A percentile compares a stretch with the other conserved stretches of the same genome.
These are phyloP conservation scores for Aspergillus udagawae DNA, from an alignment of 2,329 filamentous ascomycete genomes.

Conservation along the genomic window DNA sequence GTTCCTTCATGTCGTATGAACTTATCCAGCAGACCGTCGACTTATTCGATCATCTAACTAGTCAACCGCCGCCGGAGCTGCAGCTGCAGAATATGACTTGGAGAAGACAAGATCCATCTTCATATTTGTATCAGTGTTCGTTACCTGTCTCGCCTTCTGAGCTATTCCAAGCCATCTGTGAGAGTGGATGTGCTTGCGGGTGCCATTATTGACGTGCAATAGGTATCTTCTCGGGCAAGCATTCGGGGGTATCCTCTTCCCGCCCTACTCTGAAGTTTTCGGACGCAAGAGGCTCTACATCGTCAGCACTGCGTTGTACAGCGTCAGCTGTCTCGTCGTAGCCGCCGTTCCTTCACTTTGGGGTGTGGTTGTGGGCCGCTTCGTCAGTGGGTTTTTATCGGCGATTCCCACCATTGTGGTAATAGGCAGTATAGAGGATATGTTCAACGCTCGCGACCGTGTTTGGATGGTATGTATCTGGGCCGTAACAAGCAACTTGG, in stretches of 20 bases:
- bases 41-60: constrained; percentile 2
- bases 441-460: constrained; percentile 44
- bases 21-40: background rate
- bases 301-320: constrained; percentile 25
- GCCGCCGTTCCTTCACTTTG: constrained; percentile 34
- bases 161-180: background rate
- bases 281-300: constrained; percentile 37
- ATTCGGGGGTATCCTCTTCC: constrained; percentile 31
- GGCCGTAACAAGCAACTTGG: constrained; percentile 42
- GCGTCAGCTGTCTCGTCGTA: constrained; percentile 35
- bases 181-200: background rate
- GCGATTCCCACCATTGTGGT: constrained; percentile 48
- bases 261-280: constrained; percentile 37
- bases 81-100: constrained; percentile 24
- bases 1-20: constrained; percentile 6
- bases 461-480: constrained; percentile 48
- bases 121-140: constrained; percentile 22
- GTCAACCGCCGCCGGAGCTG: constrained; percentile 27
- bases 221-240: constrained; percentile 35
- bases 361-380: constrained; percentile 39
- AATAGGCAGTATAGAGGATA: constrained; percentile 48
- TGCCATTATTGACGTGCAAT: background rate
- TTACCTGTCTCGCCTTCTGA: background rate
- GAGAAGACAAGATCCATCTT: constrained; percentile 26
- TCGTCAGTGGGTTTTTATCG: constrained; percentile 44